A percentile compares a stretch with the other conserved stretches of the same genome.
These are phyloP conservation scores for Selaginella moellendorffii DNA, from an alignment of 75 land plant species.

Conservation along the genomic window DNA sequence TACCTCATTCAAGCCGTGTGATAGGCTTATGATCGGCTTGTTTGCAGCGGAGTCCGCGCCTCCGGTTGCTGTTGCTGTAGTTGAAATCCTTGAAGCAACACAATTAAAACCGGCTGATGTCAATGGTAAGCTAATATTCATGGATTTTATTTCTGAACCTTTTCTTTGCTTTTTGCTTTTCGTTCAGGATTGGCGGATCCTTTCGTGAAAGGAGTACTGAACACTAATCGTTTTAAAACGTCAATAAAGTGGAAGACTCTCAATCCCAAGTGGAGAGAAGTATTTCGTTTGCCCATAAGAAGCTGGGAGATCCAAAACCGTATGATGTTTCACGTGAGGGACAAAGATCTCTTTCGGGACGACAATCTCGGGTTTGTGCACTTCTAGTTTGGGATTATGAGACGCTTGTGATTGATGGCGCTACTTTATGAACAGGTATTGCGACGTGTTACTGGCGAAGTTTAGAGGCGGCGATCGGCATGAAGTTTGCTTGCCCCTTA, in stretches of 20 bases:
- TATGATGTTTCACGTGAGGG: slow-evolving; percentile 55
- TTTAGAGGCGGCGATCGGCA: slow-evolving; percentile 54
- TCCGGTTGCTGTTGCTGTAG: slow-evolving; percentile 40
- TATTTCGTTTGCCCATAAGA: slow-evolving; percentile 56
- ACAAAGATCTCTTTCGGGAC: slow-evolving; percentile 68
- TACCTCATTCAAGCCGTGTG: not conserved
- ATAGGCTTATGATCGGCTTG: too few relatives aligned
- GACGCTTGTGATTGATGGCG: too few relatives aligned
- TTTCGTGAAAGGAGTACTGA: slow-evolving; percentile 64
- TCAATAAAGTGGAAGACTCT: slow-evolving; percentile 70
- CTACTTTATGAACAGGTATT: slow-evolving; percentile 25
- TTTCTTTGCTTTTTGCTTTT: slow-evolving; percentile 29
- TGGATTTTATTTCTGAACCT: not conserved
- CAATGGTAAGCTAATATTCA: slow-evolving; percentile 44
- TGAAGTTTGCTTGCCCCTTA: slow-evolving; percentile 51
- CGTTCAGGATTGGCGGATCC: slow-evolving; percentile 90
- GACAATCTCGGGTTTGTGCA: slow-evolving; percentile 63
- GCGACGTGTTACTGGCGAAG: slow-evolving; percentile 30
- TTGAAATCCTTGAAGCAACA: slow-evolving; percentile 73
- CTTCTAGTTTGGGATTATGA: too few relatives aligned
- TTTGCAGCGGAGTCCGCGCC: too few relatives aligned
- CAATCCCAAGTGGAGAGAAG: slow-evolving; percentile 81
- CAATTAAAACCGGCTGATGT: slow-evolving; percentile 72
- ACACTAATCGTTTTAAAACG: slow-evolving; percentile 43
- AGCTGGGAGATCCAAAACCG: slow-evolving; percentile 65